A percentile compares a stretch with the other conserved stretches of the same genome.
Conservation (phyloP, 306 rosid genomes). For the Rosa persica region DNA sequence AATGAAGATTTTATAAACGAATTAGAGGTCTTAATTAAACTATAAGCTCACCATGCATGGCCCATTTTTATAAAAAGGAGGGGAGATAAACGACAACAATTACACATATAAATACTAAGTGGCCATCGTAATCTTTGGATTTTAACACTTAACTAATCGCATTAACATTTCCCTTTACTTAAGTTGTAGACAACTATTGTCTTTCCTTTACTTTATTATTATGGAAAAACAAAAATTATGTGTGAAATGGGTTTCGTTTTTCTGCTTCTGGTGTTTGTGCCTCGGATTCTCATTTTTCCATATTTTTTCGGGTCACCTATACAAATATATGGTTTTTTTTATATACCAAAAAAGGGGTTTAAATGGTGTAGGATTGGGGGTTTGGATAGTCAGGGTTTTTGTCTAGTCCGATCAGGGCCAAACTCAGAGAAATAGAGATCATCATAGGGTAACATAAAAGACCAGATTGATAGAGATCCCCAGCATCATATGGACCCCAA, state of each 20-base stretch:
- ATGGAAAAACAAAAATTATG: background rate
- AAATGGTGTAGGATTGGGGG: background rate
- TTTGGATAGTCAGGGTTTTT: slow-evolving; percentile 12
- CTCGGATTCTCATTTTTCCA: slow-evolving; percentile 26
- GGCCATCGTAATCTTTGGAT: background rate
- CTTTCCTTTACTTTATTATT: background rate
- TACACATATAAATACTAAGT: background rate
- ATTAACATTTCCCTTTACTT: background rate
- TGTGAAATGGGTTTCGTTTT: background rate
- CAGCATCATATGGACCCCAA: slow-evolving; percentile 17
- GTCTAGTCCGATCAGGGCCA: slow-evolving; percentile 14
- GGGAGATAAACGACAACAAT: background rate
- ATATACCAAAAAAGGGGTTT: background rate
- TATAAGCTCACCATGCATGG: background rate
- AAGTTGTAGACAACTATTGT: background rate
- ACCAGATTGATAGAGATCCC: slow-evolving; percentile 15
- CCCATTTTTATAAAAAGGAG: background rate
- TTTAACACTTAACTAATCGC: background rate
- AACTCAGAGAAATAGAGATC: background rate
- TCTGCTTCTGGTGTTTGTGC: slow-evolving; percentile 3
- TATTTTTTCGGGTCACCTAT: background rate
- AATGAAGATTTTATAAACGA: background rate
- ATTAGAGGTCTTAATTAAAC: background rate
- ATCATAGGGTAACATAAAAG: background rate
- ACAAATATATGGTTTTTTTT: slow-evolving; percentile 8